Percentiles rank a stretch among this genome's conserved stretches.
Conservation (phyloP, 1,284 basidiomycete species). For the Uromyces viciae-fabae region DNA sequence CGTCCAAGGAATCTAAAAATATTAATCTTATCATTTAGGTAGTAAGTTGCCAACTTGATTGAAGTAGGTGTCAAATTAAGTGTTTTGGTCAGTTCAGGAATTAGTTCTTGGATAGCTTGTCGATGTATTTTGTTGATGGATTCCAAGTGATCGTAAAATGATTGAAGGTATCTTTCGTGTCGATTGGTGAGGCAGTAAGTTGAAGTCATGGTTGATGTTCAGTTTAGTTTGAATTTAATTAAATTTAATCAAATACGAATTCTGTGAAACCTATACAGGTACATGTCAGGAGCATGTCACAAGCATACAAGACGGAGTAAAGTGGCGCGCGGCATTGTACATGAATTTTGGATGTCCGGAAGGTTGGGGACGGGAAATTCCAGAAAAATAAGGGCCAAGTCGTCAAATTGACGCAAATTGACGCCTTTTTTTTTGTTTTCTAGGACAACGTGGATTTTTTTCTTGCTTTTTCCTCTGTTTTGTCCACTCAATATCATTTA, state of each 20-base stretch:
- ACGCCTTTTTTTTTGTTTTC: too few relatives aligned
- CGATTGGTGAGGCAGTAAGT: neutral
- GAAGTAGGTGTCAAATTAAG: slow-evolving; percentile 1
- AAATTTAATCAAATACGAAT: too few relatives aligned
- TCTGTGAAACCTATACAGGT: too few relatives aligned
- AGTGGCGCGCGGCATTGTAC: too few relatives aligned
- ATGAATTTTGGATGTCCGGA: too few relatives aligned
- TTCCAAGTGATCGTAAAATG: neutral
- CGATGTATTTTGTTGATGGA: neutral
- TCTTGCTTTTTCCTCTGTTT: neutral
- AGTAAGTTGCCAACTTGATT: neutral
- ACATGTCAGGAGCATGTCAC: too few relatives aligned
- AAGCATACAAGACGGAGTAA: too few relatives aligned
- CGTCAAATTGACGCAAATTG: too few relatives aligned
- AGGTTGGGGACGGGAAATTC: too few relatives aligned
- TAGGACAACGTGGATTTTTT: neutral
- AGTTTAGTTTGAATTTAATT: too few relatives aligned
- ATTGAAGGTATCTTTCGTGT: neutral
- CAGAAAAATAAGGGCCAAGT: too few relatives aligned
- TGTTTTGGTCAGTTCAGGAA: slow-evolving; percentile 4
- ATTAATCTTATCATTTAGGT: slow-evolving; percentile 25
- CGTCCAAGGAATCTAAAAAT: slow-evolving; percentile 51
- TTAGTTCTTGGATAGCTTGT: slow-evolving; percentile 15
- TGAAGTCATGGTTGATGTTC: neutral
- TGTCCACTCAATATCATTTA: too few relatives aligned